Evolutionary conservation across 768 basidiomycete genomes (phyloP), one percentile per base, ranked within the genome.

Genomic region (Hemileccinum rubropunctum): DNA sequence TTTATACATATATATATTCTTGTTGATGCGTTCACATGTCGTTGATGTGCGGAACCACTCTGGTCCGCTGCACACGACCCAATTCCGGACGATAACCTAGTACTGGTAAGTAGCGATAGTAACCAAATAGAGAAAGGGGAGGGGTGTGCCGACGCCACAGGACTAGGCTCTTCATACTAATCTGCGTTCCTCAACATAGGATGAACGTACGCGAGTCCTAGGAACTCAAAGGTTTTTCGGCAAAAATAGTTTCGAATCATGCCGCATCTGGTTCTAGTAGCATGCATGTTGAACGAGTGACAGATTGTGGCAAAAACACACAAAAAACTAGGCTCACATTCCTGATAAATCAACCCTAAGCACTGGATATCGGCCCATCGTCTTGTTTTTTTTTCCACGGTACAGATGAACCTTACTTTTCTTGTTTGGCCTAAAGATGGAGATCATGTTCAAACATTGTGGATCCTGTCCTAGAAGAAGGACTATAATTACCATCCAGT

Each of bases 381-480:
- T 49, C 9, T 32, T n/a, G 4, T 36, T 36, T 12, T 36, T 12
- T 27, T 12, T 20, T 33, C 28, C 20, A 27, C 36, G 23, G 15
- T 33, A 14, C 18, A 21, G 32, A 8, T 0, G 8, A 35, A n/a
- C 50, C 73, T 26, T 56, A 83, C 86, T 69, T 79, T 56, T 73
- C 64, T 37, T 76, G 67, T 60, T 88, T 88, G 2, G 86, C 86
- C 79, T 83, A 88, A 13, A 80, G 68, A 53, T 89, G 76, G 43
- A 97, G 65, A 67, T 95, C 94, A 23, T 91, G 73, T 66, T 95
- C 81, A 63, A 97, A 95, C 83, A 91, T 87, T 53, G 80, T 91
- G 5, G 88, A 93, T 1, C 94, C 93, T 6, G 86, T 87, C 88
- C 88, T 90, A 51, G 18, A 47, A 9, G 8, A 26, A 30, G 21